A percentile compares a stretch with the other conserved stretches of the same genome.
phyloP scores from a whole-genome alignment of 1,284 basidiomycete species.

The Melampsora americana region DNA sequence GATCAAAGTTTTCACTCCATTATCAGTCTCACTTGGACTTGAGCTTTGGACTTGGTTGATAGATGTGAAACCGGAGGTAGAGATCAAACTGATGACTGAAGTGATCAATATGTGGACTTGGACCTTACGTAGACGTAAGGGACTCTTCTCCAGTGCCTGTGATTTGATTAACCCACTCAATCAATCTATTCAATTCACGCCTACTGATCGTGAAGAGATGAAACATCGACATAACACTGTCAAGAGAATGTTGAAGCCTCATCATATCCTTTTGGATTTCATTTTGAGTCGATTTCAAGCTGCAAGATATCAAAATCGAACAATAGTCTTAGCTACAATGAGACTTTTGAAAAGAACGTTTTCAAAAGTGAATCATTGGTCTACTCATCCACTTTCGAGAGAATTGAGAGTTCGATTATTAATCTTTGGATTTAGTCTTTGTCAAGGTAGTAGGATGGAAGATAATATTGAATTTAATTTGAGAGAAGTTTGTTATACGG shows the following conservation, averaged over 20 bases:
- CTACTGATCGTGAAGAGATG: slow-evolving; percentile 80
- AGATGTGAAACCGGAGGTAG: slow-evolving; percentile 73
- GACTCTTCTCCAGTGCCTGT: slow-evolving; percentile 71
- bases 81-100: slow-evolving; percentile 76
- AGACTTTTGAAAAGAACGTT: slow-evolving; percentile 75
- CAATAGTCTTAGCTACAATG: slow-evolving; percentile 80
- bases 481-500: slow-evolving; percentile 71
- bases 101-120: slow-evolving; percentile 81
- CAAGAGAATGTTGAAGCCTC: slow-evolving; percentile 73
- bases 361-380: slow-evolving; percentile 49
- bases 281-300: slow-evolving; percentile 91
- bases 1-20: slow-evolving; percentile 81
- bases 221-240: slow-evolving; percentile 71
- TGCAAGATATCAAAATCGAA: slow-evolving; percentile 78
- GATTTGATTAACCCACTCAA: slow-evolving; percentile 80
- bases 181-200: slow-evolving; percentile 80
- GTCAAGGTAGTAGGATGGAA: slow-evolving; percentile 84
- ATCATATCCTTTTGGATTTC: slow-evolving; percentile 79
- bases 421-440: slow-evolving; percentile 85
- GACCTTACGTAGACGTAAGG: slow-evolving; percentile 71
- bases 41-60: slow-evolving; percentile 98
- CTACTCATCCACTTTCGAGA: slow-evolving; percentile 80
- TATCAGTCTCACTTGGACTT: slow-evolving; percentile 77
- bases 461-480: slow-evolving; percentile 73
- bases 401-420: slow-evolving; percentile 85